A percentile compares a stretch with the other conserved stretches of the same genome.
Evolutionary conservation across 805 yeast species (phyloP).

Genomic region (Pichia heedii): DNA sequence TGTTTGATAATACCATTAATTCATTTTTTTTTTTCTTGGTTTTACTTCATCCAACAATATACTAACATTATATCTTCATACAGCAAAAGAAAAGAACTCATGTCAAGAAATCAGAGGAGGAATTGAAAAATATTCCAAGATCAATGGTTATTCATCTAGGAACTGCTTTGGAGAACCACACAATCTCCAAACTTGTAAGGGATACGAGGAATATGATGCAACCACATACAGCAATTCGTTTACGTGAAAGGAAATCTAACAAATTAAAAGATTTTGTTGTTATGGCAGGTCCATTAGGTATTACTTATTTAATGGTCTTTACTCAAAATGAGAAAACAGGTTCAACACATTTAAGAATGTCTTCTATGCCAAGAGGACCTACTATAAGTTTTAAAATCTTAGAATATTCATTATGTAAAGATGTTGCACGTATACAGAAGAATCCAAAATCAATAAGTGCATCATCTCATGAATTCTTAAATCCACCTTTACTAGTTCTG

Average conservation of each 20-base stretch:
- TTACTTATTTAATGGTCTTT: slow-evolving; percentile 79
- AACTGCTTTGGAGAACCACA: slow-evolving; percentile 59
- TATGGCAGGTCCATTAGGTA: slow-evolving; percentile 97
- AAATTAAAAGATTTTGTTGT: slow-evolving; percentile 87
- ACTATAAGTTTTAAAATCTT: slow-evolving; percentile 74
- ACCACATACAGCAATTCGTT: slow-evolving; percentile 89
- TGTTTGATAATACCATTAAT: slow-evolving; percentile 10
- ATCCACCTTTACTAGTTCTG: slow-evolving; percentile 86
- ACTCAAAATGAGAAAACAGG: slow-evolving; percentile 74
- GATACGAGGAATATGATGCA: slow-evolving; percentile 90
- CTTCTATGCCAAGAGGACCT: slow-evolving; percentile 91
- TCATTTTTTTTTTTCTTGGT: too few relatives aligned
- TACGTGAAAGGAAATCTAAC: slow-evolving; percentile 80
- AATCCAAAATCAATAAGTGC: slow-evolving; percentile 71
- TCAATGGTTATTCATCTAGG: slow-evolving; percentile 94
- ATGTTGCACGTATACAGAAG: slow-evolving; percentile 58
- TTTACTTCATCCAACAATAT: too few relatives aligned
- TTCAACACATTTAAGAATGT: slow-evolving; percentile 71
- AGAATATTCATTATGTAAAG: slow-evolving; percentile 74
- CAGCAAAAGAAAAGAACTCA: slow-evolving; percentile 83
- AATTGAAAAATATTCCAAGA: slow-evolving; percentile 66
- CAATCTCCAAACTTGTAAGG: slow-evolving; percentile 72
- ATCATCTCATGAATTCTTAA: slow-evolving; percentile 51
- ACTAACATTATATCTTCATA: not conserved
- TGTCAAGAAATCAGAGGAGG: slow-evolving; percentile 53